Evolutionary conservation across 106 monocot species (phyloP).

Genomic region (Dioscorea dumetorum): DNA sequence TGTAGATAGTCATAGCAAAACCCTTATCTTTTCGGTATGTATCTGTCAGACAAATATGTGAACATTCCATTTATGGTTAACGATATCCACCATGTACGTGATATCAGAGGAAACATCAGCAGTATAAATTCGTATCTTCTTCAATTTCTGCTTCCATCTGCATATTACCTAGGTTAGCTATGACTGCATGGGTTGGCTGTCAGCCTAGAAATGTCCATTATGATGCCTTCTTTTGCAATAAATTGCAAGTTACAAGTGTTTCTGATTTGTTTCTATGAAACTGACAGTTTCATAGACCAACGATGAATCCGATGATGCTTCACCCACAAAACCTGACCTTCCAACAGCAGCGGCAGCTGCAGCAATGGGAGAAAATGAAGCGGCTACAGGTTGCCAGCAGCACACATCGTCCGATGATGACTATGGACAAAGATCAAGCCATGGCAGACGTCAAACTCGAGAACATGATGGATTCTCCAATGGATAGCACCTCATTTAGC

Average conservation of each 20-base stretch:
- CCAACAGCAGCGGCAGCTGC: conserved; percentile 56
- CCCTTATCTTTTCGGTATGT: too few species aligned
- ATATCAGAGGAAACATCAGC: too few species aligned
- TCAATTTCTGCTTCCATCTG: too few species aligned
- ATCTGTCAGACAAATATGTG: too few species aligned
- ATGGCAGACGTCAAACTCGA: conserved; percentile 64
- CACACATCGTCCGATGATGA: conserved; percentile 30
- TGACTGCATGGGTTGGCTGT: too few species aligned
- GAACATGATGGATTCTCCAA: conserved; percentile 39
- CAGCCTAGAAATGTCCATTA: too few species aligned
- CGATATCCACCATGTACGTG: too few species aligned
- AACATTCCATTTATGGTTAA: too few species aligned
- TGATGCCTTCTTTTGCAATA: too few species aligned
- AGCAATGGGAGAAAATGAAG: conserved; percentile 25
- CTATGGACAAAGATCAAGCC: conserved; percentile 41
- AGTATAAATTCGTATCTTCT: too few species aligned
- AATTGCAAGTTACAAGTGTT: background rate
- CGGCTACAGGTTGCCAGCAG: conserved; percentile 23
- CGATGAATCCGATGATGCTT: conserved; percentile 45
- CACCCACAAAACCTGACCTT: conserved; percentile 53
- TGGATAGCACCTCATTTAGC: conserved; percentile 28
- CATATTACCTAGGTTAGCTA: too few species aligned
- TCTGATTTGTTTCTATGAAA: background rate
- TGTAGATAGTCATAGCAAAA: too few species aligned
- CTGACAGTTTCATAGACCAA: conserved; percentile 29